phyloP scores from a whole-genome alignment of 2,329 filamentous ascomycete species.

The Pleoardoris graminearum region DNA sequence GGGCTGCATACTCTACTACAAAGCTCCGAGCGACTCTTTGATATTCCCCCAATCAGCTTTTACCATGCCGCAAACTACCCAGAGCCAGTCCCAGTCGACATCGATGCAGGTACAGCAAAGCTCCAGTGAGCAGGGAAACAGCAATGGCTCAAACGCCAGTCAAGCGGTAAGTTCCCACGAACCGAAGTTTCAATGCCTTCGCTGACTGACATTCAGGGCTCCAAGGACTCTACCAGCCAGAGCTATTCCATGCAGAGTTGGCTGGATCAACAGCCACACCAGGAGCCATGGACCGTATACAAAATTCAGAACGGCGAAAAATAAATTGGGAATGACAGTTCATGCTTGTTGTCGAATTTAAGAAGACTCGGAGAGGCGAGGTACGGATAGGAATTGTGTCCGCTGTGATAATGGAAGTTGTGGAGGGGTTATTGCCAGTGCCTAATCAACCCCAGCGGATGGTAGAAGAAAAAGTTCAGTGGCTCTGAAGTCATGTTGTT shows the following conservation, averaged over 20 bases:
- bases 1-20: no score
- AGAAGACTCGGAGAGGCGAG: no score
- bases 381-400: no score
- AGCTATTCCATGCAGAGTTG: background rate
- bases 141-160: background rate
- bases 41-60: no score
- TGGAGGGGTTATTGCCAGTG: no score
- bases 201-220: background rate
- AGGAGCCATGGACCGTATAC: background rate
- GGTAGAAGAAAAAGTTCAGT: no score
- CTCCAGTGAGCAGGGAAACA: background rate
- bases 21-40: no score
- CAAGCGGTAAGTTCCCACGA: background rate
- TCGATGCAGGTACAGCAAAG: background rate
- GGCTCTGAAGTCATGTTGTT: no score
- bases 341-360: background rate
- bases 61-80: background rate
- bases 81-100: background rate
- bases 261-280: background rate
- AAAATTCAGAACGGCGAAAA: background rate
- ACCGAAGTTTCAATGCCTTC: background rate
- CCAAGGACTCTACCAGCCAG: background rate
- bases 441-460: no score
- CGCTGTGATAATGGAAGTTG: no score
- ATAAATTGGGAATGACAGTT: background rate